phyloP scores from a whole-genome alignment of 306 rosid species.

The Begonia loranthoides region DNA sequence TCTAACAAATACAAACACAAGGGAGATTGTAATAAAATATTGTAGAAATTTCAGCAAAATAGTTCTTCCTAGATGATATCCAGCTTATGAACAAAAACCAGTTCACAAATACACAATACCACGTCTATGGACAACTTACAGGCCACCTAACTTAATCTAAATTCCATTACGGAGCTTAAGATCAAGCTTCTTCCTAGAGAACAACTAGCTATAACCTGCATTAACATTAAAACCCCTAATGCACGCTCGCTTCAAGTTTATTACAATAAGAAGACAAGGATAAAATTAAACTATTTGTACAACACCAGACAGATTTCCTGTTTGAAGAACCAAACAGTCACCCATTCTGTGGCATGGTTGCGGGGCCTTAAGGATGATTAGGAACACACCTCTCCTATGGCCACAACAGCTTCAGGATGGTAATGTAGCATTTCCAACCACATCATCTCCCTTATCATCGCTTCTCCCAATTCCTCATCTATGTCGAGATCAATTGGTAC shows the following conservation, averaged over 20 bases:
- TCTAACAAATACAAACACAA: no score
- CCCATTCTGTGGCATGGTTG: not conserved
- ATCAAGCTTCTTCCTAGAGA: no score
- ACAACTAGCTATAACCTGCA: no score
- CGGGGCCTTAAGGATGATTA: not conserved
- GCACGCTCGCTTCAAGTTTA: not conserved
- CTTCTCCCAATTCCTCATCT: conserved; percentile 87
- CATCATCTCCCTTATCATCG: conserved; percentile 94
- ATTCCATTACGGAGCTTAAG: no score
- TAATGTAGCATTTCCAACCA: conserved; percentile 81
- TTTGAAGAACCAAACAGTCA: not conserved
- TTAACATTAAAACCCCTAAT: not conserved
- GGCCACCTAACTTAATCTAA: no score
- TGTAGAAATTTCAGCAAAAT: no score
- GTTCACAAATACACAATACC: no score
- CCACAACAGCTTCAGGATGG: conserved; percentile 54
- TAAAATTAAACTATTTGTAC: conserved; percentile 6
- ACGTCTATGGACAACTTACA: no score
- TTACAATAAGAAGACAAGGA: conserved; percentile 9
- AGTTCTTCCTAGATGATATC: no score
- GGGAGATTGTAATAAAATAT: no score
- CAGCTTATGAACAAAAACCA: no score
- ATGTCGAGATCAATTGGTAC: conserved; percentile 86
- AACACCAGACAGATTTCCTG: not conserved
- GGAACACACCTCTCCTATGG: conserved; percentile 23